Base-by-base conservation (phyloP, 768 basidiomycete species). In the Rossbeevera mucosa region DNA sequence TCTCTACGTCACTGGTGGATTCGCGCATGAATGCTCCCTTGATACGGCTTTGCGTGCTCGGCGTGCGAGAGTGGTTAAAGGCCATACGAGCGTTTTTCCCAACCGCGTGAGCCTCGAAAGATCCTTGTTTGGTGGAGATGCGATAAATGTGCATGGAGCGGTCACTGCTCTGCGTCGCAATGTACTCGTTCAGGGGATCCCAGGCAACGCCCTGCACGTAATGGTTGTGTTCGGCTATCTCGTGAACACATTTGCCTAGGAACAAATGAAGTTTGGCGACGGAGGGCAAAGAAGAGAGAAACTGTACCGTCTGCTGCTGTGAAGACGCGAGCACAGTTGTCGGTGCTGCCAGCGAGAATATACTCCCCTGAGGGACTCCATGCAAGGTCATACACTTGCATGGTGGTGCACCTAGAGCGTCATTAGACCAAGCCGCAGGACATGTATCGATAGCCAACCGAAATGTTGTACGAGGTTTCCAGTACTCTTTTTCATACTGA, bases 141-240 rank as follows among this genome's bases (percentile, higher is more conserved):
- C 81, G 80, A 71, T 97, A 92, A 59, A 99, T 84, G 66, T 97
- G 93, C 82, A 98, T 95, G 20, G 93, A 88, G 43, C 95, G 80
- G 70, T 99, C 96, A 63, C 88, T 91, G 68, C 91, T 93, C 65
- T 99, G 96, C 0, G 96, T 98, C 4, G 96, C 94, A 55, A 99
- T 91, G 65, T 89, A 98, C 68, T 96, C 92, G 67, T 95, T 94
- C 61, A 96, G 72, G 1, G 96, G 96, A 59, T 99, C 96, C 96
- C 96, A 99, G 0, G 95, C 91, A 25, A 98, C 96, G 8, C 96
- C 96, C 74, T 99, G 96, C 0, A 99, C 96, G 65, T 91, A 97
- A 69, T 98, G 95, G 29, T 80, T 83, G 69, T 99, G 96, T 63
- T 98, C 95, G 1, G 91, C 87, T 54, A 94, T 88, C 67, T 94